Percentiles rank a stretch among this genome's conserved stretches.
Conservation (phyloP, 768 basidiomycete genomes). For the Holtermanniella nyarrowii region DNA sequence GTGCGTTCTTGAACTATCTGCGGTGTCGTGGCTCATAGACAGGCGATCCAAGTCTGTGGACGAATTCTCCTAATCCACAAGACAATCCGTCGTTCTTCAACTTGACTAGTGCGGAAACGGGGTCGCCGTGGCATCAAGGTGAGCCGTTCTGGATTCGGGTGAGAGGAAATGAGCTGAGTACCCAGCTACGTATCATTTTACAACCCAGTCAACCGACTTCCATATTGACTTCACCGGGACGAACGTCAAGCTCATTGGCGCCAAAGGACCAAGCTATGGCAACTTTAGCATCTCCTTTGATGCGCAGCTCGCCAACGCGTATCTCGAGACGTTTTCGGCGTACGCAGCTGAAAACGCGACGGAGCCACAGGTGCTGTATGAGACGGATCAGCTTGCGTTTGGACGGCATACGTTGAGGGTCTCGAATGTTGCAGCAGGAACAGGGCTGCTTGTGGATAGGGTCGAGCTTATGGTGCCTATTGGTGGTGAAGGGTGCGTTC, state of each 20-base stretch:
- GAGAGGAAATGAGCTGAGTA: slow-evolving; percentile 2
- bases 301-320: slow-evolving; percentile 7
- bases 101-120: slow-evolving; percentile 17
- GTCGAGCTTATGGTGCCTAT: slow-evolving; percentile 21
- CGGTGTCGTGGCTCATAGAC: neutral
- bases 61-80: slow-evolving; percentile 37
- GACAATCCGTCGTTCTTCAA: slow-evolving; percentile 33
- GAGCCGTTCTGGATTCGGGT: neutral
- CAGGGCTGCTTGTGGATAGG: slow-evolving; percentile 26
- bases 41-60: slow-evolving; percentile 28
- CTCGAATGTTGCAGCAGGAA: slow-evolving; percentile 19
- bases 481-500: slow-evolving; percentile 27
- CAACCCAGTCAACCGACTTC: slow-evolving; percentile 19
- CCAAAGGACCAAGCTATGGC: slow-evolving; percentile 20
- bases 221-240: slow-evolving; percentile 40
- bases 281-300: slow-evolving; percentile 30
- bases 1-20: neutral
- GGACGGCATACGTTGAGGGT: slow-evolving; percentile 23
- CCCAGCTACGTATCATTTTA: slow-evolving; percentile 37
- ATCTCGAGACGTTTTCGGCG: slow-evolving; percentile 3
- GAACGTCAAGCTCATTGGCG: neutral
- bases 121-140: slow-evolving; percentile 37
- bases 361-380: slow-evolving; percentile 16
- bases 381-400: slow-evolving; percentile 10
- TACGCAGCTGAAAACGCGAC: neutral